Conservation (phyloP, 2,329 filamentous ascomycete species). For the Ascochyta fabae region DNA sequence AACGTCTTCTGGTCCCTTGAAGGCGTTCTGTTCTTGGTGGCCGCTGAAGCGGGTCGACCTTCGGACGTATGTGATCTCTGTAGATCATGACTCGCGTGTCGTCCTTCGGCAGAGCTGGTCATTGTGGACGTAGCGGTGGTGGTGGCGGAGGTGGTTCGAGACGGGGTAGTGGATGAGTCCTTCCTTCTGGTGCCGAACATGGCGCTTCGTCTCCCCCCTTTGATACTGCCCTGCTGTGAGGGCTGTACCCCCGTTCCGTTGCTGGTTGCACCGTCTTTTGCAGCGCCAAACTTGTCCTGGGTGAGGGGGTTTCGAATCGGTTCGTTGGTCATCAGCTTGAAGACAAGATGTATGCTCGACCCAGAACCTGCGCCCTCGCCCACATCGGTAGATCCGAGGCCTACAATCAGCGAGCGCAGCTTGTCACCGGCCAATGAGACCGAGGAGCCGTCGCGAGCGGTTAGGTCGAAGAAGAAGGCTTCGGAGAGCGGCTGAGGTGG, state of each 20-base stretch:
- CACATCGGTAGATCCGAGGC: constrained; percentile 78
- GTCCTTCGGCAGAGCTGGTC: constrained; percentile 26
- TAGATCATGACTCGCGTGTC: constrained; percentile 33
- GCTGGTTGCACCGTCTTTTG: constrained; percentile 37
- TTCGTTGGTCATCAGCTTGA: constrained; percentile 74
- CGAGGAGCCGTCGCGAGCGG: constrained; percentile 73
- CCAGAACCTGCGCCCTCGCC: constrained; percentile 69
- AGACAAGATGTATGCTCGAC: constrained; percentile 80
- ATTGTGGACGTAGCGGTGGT: constrained; percentile 7
- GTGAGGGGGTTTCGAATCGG: constrained; percentile 40
- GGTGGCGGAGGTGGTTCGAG: neutral
- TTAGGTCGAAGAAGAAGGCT: constrained; percentile 79
- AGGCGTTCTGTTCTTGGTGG: constrained; percentile 35
- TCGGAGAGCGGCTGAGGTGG: constrained; percentile 76
- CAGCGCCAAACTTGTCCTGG: constrained; percentile 38
- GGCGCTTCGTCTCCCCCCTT: constrained; percentile 56
- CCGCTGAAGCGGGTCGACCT: constrained; percentile 36
- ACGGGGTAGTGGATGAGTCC: constrained; percentile 34
- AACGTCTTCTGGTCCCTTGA: constrained; percentile 59
- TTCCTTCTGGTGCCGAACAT: constrained; percentile 73
- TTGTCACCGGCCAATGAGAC: constrained; percentile 69
- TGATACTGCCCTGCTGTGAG: constrained; percentile 45
- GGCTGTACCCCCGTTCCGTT: constrained; percentile 34
- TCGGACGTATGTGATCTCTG: constrained; percentile 33
- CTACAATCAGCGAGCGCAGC: constrained; percentile 85